A percentile compares a stretch with the other conserved stretches of the same genome.
phyloP scores from a whole-genome alignment of 139 green algal species.

The Spirogloea muscicola region DNA sequence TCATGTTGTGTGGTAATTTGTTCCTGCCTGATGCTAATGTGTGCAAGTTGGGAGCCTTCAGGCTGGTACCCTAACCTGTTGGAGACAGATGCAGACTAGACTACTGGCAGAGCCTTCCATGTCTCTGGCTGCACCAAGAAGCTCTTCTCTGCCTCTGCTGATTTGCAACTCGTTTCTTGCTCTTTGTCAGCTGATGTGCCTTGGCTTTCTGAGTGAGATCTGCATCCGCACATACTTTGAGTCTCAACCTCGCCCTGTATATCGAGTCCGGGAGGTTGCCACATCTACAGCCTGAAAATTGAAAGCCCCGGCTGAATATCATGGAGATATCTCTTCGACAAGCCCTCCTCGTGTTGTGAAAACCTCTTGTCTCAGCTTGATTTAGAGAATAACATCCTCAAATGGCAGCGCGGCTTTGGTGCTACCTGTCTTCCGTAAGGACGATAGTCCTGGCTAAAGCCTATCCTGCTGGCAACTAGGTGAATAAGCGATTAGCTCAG shows the following conservation, averaged over 20 bases:
- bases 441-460: too few species aligned
- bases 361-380: too few species aligned
- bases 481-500: too few species aligned
- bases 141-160: not conserved
- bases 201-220: constrained; percentile 38
- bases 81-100: too few species aligned
- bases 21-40: not conserved
- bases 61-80: not conserved
- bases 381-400: too few species aligned
- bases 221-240: constrained; percentile 45
- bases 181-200: constrained; percentile 6
- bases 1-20: not conserved
- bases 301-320: too few species aligned
- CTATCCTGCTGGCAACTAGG: too few species aligned
- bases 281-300: not conserved
- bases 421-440: too few species aligned
- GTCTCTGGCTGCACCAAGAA: not conserved
- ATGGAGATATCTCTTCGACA: too few species aligned
- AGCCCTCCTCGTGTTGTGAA: too few species aligned
- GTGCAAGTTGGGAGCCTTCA: not conserved
- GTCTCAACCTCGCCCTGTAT: constrained; percentile 16
- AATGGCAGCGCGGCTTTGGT: too few species aligned
- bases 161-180: not conserved
- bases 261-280: constrained; percentile 33
- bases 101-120: not conserved